Evolutionary conservation across 208 protist genomes (phyloP), one percentile per base, ranked within the genome.

Genomic region (Crithidia fasciculata): DNA sequence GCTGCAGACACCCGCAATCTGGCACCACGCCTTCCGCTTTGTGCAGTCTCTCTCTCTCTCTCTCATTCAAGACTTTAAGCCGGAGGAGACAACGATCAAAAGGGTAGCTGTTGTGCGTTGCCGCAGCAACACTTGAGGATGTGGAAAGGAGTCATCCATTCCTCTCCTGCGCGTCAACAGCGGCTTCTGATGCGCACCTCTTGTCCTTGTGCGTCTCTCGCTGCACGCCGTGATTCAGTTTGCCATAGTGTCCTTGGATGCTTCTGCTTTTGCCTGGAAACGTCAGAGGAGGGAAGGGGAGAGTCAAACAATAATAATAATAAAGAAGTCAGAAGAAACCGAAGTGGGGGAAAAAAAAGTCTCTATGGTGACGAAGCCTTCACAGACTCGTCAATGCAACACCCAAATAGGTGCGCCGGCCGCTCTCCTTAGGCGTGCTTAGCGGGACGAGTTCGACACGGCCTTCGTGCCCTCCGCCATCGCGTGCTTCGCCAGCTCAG

Each of bases 391-490:
- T 19, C 10, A 47, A 57, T 28, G 28, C 28, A 28, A 28, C 28
- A 28, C 28, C 28, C 28, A 28, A 28, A 28, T 28, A 28, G 28
- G 28, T 28, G 28, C 28, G 28, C 28, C 28, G 28, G 28, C 28
- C 28, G 28, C 28, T 28, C 28, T 28, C 28, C 28, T 28, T 28
- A 28, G 28, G 28, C 28, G 18, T 16, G 36, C 45, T 71, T 74
- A 88, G 50, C 77, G 83, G 39, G 72, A 76, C 43, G 80, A 68
- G 77, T 97, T 98, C 81, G 94, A 97, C 52, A 99, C 97, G 44
- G 98, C 98, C 88, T 99, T 99, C 68, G 97, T 99, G 80, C 98
- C 98, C 91, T 99, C 98, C 54, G 97, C 97, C 77, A 99, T 98
- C 66, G 98, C 98, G 85, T 99, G 98, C 91, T 99, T 99, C 74